Base-by-base conservation (phyloP, 352 stramenopile genomes). In the Globisporangium cystogenes region DNA sequence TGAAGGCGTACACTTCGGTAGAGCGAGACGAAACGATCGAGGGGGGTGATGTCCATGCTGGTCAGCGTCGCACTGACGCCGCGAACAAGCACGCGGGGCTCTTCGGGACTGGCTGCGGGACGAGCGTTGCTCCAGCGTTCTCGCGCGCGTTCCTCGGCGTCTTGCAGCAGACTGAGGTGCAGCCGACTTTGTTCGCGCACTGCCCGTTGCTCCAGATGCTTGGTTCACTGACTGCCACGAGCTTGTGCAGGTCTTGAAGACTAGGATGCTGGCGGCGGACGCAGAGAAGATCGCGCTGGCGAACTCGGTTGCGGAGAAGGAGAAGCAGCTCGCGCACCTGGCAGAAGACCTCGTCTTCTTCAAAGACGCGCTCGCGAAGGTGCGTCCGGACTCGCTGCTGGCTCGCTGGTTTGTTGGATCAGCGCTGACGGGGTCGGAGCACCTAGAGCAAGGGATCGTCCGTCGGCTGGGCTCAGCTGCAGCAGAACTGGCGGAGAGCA, bases 281-380 rank as follows among this genome's bases (percentile, higher is more conserved):
- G 67, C 66, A 2, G 70, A 90, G 57, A 72, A 75, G 40, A 60
- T 60, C 6, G 29, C 53, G 14, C 51, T 90, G 14, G 26, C 52
- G 3, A 60, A 68, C 27, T 16, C 48, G 11, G 55, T 77, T 16
- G 42, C 59, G 1, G 53, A 72, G 12, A 67, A 74, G 27, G 61
- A 81, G 14, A 50, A 53, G n/a, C 51, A 74, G 20, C 24, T 83
- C 0, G 55, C 26, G 3, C 52, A 68, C 26, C 42, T 87, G 8
- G 59, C 60, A 0, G 72, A 87, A 48, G 70, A 90, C 49, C 59
- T 87, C 16, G 51, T 60, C 5, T 67, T 86, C 27, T 90, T 86
- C 58, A 90, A 85, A 55, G 76, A 88, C 39, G 66, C 67, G 7
- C 57, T 90, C 5, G 63, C 60, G 3, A 76, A 68, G 40, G 70